Evolutionary conservation across 176 grass and related monocot genomes (phyloP).

Genomic region (Bromus sterilis): DNA sequence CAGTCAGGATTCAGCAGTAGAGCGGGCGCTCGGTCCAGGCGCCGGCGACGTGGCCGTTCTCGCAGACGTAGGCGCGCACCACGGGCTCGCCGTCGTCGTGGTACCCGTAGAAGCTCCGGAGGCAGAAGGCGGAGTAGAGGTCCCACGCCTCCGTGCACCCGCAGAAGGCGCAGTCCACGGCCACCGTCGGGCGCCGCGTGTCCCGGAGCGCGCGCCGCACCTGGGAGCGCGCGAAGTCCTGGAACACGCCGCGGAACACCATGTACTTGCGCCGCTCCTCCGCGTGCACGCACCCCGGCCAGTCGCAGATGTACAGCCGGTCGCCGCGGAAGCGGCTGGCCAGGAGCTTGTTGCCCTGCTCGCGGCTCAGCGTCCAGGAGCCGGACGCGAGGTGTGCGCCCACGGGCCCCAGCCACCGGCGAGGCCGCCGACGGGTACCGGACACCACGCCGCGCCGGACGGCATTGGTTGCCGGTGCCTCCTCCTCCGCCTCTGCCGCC

Average conservation of each 20-base stretch:
- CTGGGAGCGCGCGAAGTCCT: conserved; percentile 66
- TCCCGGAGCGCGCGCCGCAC: conserved; percentile 72
- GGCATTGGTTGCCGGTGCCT: background rate
- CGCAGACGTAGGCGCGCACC: conserved; percentile 83
- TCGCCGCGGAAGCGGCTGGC: conserved; percentile 84
- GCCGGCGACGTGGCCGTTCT: conserved; percentile 93
- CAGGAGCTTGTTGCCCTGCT: conserved; percentile 84
- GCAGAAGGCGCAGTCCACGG: conserved; percentile 81
- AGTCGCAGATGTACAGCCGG: conserved; percentile 88
- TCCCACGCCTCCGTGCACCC: conserved; percentile 66
- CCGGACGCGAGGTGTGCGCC: conserved; percentile 70
- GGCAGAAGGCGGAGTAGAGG: conserved; percentile 87
- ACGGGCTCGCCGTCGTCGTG: conserved; percentile 95
- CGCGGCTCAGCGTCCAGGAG: conserved; percentile 67
- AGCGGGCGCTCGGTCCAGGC: conserved; percentile 88
- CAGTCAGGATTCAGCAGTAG: conserved; percentile 62
- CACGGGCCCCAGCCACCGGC: conserved; percentile 45
- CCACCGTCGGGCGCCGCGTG: conserved; percentile 51
- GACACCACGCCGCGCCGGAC: conserved; percentile 24
- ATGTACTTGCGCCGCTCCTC: conserved; percentile 95
- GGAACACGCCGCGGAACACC: conserved; percentile 94
- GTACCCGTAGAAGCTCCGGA: conserved; percentile 85
- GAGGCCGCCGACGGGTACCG: background rate
- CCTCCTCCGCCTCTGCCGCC: background rate
- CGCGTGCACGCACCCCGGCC: conserved; percentile 78